These are phyloP conservation scores for Umbelopsis sp. DNA, from an alignment of 192 early-diverging fungal genomes.

Conservation along the genomic window DNA sequence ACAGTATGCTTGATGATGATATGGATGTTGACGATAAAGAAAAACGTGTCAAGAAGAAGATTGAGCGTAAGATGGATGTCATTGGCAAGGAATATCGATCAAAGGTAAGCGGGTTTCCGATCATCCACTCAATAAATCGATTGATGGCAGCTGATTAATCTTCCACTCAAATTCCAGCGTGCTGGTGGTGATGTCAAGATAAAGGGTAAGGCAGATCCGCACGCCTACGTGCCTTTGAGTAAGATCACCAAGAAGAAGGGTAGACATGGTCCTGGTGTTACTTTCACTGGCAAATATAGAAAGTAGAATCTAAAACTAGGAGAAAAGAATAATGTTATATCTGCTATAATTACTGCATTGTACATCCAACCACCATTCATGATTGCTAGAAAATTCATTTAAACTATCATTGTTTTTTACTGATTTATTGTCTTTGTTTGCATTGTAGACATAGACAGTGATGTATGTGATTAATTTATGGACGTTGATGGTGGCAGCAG, in stretches of 20 bases:
- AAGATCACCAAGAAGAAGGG: conserved; percentile 62
- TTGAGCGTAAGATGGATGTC: conserved; percentile 23
- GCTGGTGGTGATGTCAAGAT: conserved; percentile 93
- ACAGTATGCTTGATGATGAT: conserved; percentile 44
- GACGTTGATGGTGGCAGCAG: neutral
- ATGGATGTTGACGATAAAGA: conserved; percentile 67
- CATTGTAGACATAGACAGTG: too few species aligned
- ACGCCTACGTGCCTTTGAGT: conserved; percentile 91
- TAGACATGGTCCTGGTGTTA: conserved; percentile 44
- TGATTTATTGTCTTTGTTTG: neutral
- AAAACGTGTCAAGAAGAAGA: conserved; percentile 32
- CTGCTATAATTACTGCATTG: conserved; percentile 12
- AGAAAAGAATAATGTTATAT: neutral
- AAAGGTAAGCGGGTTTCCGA: conserved; percentile 41
- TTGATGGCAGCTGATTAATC: neutral
- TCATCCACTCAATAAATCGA: too few species aligned
- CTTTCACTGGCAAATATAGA: conserved; percentile 40
- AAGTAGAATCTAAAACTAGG: conserved; percentile 25
- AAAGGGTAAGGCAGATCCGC: conserved; percentile 87
- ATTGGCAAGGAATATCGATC: conserved; percentile 84
- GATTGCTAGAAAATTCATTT: neutral
- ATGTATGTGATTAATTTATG: too few species aligned
- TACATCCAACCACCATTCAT: conserved; percentile 9
- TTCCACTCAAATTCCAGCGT: conserved; percentile 35
- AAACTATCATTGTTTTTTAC: neutral